phyloP scores from a whole-genome alignment of 2,329 filamentous ascomycete genomes.

The Diaporthe velutina region DNA sequence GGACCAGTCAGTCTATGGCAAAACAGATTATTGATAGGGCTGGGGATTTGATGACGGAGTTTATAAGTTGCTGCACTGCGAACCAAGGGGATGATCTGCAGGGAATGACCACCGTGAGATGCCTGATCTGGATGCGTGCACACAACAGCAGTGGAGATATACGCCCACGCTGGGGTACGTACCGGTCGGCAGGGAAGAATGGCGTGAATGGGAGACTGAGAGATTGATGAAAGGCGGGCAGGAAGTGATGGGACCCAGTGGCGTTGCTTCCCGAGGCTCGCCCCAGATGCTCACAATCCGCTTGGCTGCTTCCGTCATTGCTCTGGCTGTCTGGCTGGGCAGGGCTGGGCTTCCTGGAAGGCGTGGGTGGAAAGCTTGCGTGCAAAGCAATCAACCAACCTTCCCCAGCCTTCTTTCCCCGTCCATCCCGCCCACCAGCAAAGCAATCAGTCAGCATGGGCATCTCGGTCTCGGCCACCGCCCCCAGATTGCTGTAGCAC shows the following conservation, averaged over 20 bases:
- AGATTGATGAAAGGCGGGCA: not conserved
- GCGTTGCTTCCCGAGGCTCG: conserved; percentile 17
- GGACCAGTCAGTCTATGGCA: not conserved
- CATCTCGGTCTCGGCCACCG: not conserved
- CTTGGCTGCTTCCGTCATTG: conserved; percentile 27
- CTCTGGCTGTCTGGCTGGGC: not conserved
- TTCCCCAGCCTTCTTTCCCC: conserved; percentile 39
- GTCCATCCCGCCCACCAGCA: conserved; percentile 3
- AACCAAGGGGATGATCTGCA: conserved; percentile 24
- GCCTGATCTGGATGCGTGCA: not conserved
- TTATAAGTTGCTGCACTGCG: not conserved
- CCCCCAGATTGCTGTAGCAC: not conserved
- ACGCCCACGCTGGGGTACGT: not conserved
- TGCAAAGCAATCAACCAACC: not conserved
- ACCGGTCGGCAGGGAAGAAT: not conserved
- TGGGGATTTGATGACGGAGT: not conserved
- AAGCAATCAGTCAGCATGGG: not conserved
- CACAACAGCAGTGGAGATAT: not conserved
- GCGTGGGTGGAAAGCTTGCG: not conserved
- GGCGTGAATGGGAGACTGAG: not conserved
- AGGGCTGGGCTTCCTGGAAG: not conserved
- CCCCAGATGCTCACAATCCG: conserved; percentile 19
- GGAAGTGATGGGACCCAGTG: conserved; percentile 1
- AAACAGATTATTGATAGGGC: not conserved
- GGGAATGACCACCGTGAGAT: not conserved